Conservation (phyloP, 768 basidiomycete genomes). For the Xerocomus potaroensis region DNA sequence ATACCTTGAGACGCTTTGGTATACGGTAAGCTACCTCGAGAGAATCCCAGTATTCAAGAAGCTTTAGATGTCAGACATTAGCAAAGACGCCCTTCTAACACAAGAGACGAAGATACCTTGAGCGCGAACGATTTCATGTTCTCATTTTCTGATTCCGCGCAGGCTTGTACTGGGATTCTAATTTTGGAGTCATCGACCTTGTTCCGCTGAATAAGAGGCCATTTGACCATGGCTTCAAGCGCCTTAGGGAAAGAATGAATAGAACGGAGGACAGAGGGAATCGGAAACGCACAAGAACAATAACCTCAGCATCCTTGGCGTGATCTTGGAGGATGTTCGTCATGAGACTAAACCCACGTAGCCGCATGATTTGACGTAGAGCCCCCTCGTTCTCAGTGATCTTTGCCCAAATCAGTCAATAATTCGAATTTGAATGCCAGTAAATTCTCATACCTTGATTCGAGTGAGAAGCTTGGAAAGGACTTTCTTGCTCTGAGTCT, state of each 20-base stretch:
- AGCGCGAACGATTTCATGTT: constrained; percentile 54
- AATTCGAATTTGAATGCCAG: background rate
- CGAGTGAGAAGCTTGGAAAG: constrained; percentile 79
- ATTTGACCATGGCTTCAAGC: constrained; percentile 62
- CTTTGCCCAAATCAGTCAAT: constrained; percentile 36
- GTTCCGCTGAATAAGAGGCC: constrained; percentile 84
- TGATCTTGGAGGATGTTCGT: constrained; percentile 82
- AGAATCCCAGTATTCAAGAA: constrained; percentile 76
- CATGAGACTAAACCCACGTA: constrained; percentile 93
- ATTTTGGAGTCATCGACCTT: constrained; percentile 87
- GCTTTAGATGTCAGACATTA: constrained; percentile 38
- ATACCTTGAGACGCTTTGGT: constrained; percentile 61
- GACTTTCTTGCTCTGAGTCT: constrained; percentile 80
- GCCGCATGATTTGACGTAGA: constrained; percentile 79
- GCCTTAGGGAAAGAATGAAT: constrained; percentile 36
- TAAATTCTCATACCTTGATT: constrained; percentile 56
- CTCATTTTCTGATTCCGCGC: constrained; percentile 53
- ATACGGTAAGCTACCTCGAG: constrained; percentile 82
- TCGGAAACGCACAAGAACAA: constrained; percentile 55
- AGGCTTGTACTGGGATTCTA: constrained; percentile 54
- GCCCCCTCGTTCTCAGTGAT: constrained; percentile 80
- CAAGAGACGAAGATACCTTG: constrained; percentile 42
- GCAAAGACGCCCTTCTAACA: background rate
- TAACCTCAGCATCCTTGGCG: constrained; percentile 61
- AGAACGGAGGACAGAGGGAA: background rate